Percentiles rank a stretch among this genome's conserved stretches.
Evolutionary conservation across 2,329 filamentous ascomycete species (phyloP).

Genomic region (Coniella lustricola): DNA sequence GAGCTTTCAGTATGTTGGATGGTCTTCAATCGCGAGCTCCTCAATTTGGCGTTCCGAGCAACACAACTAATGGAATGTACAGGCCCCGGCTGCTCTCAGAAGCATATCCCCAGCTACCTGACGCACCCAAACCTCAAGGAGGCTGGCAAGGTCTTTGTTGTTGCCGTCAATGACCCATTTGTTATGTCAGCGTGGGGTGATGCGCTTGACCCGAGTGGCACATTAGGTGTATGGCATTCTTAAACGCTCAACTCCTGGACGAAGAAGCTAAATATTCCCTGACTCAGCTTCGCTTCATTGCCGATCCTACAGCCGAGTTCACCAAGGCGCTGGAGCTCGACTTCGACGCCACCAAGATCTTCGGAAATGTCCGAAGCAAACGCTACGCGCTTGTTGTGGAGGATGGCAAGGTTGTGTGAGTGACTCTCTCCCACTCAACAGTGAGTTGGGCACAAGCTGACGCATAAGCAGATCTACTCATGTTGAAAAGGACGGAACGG

Average conservation of each 20-base stretch:
- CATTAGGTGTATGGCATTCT: constrained; percentile 62
- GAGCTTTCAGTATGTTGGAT: constrained; percentile 56
- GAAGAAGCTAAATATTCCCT: not conserved
- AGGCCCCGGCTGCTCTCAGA: constrained; percentile 44
- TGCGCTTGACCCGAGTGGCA: constrained; percentile 65
- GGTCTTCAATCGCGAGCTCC: not conserved
- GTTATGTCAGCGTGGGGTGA: constrained; percentile 93
- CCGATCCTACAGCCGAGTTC: constrained; percentile 72
- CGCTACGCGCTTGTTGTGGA: constrained; percentile 79
- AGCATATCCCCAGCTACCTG: constrained; percentile 82
- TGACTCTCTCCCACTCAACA: not conserved
- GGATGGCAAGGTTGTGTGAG: constrained; percentile 68
- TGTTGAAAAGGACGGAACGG: constrained; percentile 84
- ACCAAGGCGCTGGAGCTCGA: constrained; percentile 75
- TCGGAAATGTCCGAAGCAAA: constrained; percentile 78
- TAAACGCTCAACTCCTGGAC: not conserved
- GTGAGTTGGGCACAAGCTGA: not conserved
- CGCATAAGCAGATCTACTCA: constrained; percentile 45
- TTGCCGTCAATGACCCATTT: constrained; percentile 90
- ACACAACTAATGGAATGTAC: not conserved
- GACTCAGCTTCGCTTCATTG: constrained; percentile 75
- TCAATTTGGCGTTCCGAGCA: not conserved
- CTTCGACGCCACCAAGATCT: constrained; percentile 73
- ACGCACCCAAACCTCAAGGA: constrained; percentile 69
- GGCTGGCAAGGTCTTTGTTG: constrained; percentile 79